Percentiles rank a stretch among this genome's conserved stretches.
Conservation (phyloP, 1,284 basidiomycete genomes). For the Clitocybe nebularis region DNA sequence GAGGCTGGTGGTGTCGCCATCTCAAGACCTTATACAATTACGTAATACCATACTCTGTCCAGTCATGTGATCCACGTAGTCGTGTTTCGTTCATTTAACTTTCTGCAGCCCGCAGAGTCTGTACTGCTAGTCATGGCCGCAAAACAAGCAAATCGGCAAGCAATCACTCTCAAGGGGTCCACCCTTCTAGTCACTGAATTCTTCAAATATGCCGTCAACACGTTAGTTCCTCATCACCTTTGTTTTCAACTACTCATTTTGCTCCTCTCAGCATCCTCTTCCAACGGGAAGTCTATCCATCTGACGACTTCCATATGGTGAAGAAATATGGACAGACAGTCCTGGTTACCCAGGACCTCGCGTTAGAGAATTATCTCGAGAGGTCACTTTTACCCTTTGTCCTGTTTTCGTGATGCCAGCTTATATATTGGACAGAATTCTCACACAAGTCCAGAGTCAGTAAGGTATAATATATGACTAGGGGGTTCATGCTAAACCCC, state of each 20-base stretch:
- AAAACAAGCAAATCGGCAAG: constrained; percentile 68
- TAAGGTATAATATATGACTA: constrained; percentile 16
- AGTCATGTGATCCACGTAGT: constrained; percentile 17
- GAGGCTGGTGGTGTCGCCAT: constrained; percentile 37
- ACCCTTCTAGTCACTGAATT: constrained; percentile 97
- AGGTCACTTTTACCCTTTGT: constrained; percentile 44
- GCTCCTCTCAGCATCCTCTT: constrained; percentile 71
- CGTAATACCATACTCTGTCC: too few relatives aligned
- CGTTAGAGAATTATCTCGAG: constrained; percentile 88
- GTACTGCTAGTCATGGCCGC: constrained; percentile 32
- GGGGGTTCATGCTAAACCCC: too few relatives aligned
- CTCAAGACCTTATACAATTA: not conserved
- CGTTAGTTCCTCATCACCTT: constrained; percentile 41
- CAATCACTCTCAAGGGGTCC: constrained; percentile 94
- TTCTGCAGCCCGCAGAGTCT: not conserved
- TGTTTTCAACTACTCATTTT: constrained; percentile 5
- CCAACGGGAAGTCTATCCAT: constrained; percentile 95
- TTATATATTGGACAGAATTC: constrained; percentile 52
- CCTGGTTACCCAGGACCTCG: constrained; percentile 90
- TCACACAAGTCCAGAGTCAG: constrained; percentile 87
- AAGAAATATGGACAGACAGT: constrained; percentile 98
- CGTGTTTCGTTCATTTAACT: constrained; percentile 4
- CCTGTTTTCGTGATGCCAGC: constrained; percentile 11
- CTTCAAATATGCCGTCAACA: constrained; percentile 97
- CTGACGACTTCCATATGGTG: constrained; percentile 98